Conservation (phyloP, 306 rosid species). For the Malus asiatica region DNA sequence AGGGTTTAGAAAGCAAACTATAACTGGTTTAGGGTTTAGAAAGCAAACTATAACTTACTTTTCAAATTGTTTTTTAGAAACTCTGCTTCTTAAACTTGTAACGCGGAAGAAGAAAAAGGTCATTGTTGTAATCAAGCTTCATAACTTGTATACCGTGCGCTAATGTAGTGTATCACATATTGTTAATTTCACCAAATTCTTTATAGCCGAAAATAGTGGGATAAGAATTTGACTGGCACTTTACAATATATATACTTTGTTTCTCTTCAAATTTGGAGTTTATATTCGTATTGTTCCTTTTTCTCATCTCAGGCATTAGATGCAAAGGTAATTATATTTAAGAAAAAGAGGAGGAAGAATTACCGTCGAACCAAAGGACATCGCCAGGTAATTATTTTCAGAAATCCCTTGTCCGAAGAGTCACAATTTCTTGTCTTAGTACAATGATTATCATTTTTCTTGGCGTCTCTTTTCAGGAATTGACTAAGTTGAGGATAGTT, state of each 20-base stretch:
- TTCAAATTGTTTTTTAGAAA: too few relatives aligned
- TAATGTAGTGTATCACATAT: background rate
- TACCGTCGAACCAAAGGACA: slow-evolving; percentile 84
- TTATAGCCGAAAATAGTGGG: background rate
- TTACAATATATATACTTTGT: background rate
- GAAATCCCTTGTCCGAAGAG: slow-evolving; percentile 2
- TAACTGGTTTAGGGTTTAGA: background rate
- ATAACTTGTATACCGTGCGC: background rate
- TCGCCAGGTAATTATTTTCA: slow-evolving; percentile 55
- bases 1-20: too few relatives aligned
- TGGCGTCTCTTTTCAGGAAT: slow-evolving; percentile 40
- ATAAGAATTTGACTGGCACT: background rate
- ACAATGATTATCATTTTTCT: slow-evolving; percentile 10
- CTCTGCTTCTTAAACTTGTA: background rate
- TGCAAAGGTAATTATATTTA: slow-evolving; percentile 75
- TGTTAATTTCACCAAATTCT: background rate
- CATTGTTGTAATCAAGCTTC: background rate
- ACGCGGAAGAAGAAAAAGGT: background rate
- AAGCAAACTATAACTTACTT: background rate
- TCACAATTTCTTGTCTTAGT: background rate
- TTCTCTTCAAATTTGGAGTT: background rate
- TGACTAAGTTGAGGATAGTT: slow-evolving; percentile 85
- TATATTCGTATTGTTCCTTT: background rate
- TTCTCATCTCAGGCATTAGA: slow-evolving; percentile 57
- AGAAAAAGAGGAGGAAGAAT: slow-evolving; percentile 96